Evolutionary conservation across 2,329 filamentous ascomycete species (phyloP), one percentile per base, ranked within the genome.

Genomic region (Basipetospora chlamydospora): DNA sequence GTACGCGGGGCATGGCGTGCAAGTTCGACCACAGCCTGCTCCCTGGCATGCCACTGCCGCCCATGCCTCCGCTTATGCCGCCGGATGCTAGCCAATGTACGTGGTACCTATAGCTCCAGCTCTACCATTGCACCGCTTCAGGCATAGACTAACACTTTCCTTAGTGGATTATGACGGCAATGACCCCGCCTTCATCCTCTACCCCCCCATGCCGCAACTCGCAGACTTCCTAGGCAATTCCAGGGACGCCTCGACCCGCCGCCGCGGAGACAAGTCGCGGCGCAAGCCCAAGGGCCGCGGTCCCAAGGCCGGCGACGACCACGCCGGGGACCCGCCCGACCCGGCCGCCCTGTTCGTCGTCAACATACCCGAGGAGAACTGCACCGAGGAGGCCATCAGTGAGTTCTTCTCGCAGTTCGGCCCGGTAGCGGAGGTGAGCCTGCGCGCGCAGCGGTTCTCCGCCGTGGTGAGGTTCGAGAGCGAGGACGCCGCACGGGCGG

Each of bases 391-490:
- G 0, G 57, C 67, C 9, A 68, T 90, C 10, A 70, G 70, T 9
- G 58, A 55, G 1, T 88, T 83, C 57, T 90, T 90, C 47, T 61
- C 66, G 0, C 66, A 80, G 44, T 88, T 86, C 52, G 83, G 83
- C 15, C 62, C 56, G 13, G 72, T 88, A 28, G 45, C 63, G 10
- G 66, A 78, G 7, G 56, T 88, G 3, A 66, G 68, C 1, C 67
- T 88, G 63, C 72, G 80, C 45, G 61, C 67, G 1, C 70, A 77
- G 50, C 77, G 77, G 49, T 67, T 70, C 28, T 55, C 84, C 12
- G 82, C 82, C 2, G 61, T 82, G 21, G 65, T 90, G 43, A 80
- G 76, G 45, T 90, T 68, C 46, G 67, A 74, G 35, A 66, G 64
- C 28, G 80, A 77, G 67, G 65, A 66, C 6, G 58, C 72, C 11